A percentile compares a stretch with the other conserved stretches of the same genome.
Conservation (phyloP, 441 rosid species). For the Eutrema salsugineum region DNA sequence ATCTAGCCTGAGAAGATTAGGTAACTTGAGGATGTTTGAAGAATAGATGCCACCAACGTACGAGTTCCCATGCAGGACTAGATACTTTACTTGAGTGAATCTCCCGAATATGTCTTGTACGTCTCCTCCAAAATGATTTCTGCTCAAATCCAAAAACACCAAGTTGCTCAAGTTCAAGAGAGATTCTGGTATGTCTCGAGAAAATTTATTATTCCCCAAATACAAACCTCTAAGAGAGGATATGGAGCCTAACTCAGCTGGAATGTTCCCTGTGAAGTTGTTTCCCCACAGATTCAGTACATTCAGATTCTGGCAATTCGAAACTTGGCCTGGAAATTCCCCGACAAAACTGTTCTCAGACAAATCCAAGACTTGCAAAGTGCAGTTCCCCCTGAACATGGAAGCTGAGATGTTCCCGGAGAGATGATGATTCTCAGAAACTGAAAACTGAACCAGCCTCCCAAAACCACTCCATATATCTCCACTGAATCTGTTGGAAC, state of each 20-base stretch:
- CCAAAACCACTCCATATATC: conserved; percentile 51
- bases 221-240: conserved; percentile 52
- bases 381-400: conserved; percentile 47
- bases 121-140: conserved; percentile 55
- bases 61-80: conserved; percentile 52
- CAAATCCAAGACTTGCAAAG: conserved; percentile 52
- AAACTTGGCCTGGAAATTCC: conserved; percentile 40
- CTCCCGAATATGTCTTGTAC: conserved; percentile 67
- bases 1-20: conserved; percentile 56
- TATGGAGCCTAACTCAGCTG: conserved; percentile 58
- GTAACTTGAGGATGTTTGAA: conserved; percentile 64
- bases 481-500: conserved; percentile 58
- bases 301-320: conserved; percentile 50
- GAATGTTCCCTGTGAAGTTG: conserved; percentile 54
- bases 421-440: conserved; percentile 50
- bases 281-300: conserved; percentile 65
- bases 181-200: conserved; percentile 55
- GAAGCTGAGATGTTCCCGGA: conserved; percentile 40
- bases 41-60: conserved; percentile 56
- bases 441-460: conserved; percentile 54
- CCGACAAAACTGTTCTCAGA: conserved; percentile 57
- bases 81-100: conserved; percentile 55
- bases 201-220: conserved; percentile 69
- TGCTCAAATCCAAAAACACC: conserved; percentile 69
- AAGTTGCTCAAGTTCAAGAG: conserved; percentile 51